Percentiles rank a stretch among this genome's conserved stretches.
Conservation (phyloP, 257 asterid genomes). For the Fraxinus quadrangulata region DNA sequence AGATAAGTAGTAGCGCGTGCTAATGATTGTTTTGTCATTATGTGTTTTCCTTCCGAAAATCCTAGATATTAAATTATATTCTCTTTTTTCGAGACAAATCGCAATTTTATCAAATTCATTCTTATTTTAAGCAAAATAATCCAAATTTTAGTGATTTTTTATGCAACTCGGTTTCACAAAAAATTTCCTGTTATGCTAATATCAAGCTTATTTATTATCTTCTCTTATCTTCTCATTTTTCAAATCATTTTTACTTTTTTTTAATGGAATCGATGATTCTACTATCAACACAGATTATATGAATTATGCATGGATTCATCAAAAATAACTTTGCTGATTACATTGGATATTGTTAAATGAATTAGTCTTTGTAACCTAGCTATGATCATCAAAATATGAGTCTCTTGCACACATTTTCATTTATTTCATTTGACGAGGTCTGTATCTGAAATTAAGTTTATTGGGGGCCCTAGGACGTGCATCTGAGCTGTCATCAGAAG, state of each 20-base stretch:
- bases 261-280: slow-evolving; percentile 13
- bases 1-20: neutral
- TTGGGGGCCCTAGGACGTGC: neutral
- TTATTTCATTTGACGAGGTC: neutral
- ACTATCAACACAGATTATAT: neutral
- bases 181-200: neutral
- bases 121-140: neutral
- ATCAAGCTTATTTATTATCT: neutral
- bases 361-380: neutral
- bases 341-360: neutral
- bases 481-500: neutral
- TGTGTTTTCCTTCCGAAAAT: neutral
- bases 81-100: neutral
- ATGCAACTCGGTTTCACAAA: neutral
- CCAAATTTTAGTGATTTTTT: neutral
- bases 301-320: neutral
- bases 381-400: slow-evolving; percentile 5
- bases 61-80: neutral
- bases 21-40: neutral
- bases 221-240: neutral
- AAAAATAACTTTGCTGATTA: neutral
- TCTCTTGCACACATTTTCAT: neutral
- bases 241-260: neutral
- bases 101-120: neutral
- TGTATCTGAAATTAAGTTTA: too few species aligned